Conservation (phyloP, 139 green algal species). For the Chlamydomonas eustigma region DNA sequence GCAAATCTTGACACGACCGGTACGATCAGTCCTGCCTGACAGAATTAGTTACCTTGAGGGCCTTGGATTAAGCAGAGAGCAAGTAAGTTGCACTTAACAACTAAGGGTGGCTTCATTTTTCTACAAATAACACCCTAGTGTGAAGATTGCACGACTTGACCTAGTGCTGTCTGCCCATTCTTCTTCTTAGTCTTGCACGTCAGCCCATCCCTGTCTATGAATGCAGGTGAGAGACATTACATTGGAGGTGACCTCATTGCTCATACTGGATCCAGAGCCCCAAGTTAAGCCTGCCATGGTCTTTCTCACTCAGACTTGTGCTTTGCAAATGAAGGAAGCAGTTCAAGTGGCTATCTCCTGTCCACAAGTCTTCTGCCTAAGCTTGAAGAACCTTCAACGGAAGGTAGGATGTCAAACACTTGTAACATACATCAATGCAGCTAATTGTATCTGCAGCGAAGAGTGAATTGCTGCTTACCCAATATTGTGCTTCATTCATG, state of each 20-base stretch:
- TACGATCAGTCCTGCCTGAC: no score
- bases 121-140: no score
- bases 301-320: background rate
- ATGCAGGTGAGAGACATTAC: background rate
- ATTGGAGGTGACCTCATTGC: background rate
- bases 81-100: no score
- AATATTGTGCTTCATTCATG: background rate
- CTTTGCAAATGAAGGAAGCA: background rate
- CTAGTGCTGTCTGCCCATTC: no score
- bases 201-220: no score
- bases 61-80: no score
- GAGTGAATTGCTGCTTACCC: background rate
- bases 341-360: background rate
- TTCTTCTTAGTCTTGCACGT: no score
- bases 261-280: background rate
- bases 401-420: background rate
- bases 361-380: conserved; percentile 1
- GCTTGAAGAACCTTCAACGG: background rate
- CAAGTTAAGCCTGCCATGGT: background rate
- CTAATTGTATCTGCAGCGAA: background rate
- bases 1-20: no score
- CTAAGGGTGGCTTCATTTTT: no score
- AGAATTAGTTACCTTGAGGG: no score
- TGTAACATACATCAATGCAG: background rate
- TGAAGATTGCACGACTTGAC: no score